These are phyloP conservation scores for Bocquillonia castaneifolia DNA, from an alignment of 441 rosid genomes.

Conservation along the genomic window DNA sequence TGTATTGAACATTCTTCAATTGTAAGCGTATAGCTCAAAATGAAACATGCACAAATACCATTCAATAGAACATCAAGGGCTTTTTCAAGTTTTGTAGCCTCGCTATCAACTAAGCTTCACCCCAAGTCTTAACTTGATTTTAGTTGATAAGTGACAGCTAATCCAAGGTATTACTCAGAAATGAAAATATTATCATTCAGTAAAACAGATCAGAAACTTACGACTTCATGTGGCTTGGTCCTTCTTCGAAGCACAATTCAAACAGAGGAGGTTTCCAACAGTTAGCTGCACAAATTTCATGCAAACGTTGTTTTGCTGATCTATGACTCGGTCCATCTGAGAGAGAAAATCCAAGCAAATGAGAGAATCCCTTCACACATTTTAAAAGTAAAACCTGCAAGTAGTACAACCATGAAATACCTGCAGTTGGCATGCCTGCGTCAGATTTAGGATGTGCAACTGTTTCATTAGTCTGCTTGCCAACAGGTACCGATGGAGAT, in stretches of 20 bases:
- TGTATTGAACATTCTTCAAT: background rate
- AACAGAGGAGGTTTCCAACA: conserved; percentile 73
- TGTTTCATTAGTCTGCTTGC: conserved; percentile 21
- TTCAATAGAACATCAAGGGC: background rate
- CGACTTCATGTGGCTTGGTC: conserved; percentile 73
- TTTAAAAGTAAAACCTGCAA: conserved; percentile 7
- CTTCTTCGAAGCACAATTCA: conserved; percentile 69
- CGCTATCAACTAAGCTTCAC: background rate
- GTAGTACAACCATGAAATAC: conserved; percentile 24
- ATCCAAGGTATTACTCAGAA: background rate
- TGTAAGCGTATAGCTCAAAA: background rate
- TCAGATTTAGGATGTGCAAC: conserved; percentile 28
- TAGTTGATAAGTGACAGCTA: background rate
- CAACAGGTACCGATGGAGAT: conserved; percentile 23
- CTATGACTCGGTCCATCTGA: conserved; percentile 41
- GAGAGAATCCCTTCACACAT: conserved; percentile 12
- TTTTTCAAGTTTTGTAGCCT: background rate
- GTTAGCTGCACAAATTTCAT: conserved; percentile 65
- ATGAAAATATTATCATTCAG: background rate
- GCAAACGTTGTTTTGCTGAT: conserved; percentile 59
- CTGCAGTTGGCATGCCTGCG: conserved; percentile 22
- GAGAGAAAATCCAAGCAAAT: conserved; percentile 12
- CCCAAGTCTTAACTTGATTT: background rate
- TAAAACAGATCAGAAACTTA: conserved; percentile 33
- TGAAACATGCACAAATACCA: background rate